Evolutionary conservation across 2,329 filamentous ascomycete species (phyloP).

Genomic region (Ambrosiella cleistominuta): DNA sequence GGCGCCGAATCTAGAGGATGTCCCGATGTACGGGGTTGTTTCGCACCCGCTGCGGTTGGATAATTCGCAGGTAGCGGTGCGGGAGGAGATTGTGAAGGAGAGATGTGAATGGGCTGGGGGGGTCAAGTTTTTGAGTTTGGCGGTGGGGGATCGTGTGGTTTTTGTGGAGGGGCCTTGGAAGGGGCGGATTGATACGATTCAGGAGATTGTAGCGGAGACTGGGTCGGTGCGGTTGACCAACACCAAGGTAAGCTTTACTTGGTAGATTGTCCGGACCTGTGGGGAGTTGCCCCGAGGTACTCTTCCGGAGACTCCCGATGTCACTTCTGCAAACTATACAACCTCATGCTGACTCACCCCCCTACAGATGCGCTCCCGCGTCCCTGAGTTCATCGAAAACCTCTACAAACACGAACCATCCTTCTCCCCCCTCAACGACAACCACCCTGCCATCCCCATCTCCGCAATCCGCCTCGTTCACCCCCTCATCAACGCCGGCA

Average conservation of each 20-base stretch:
- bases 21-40: constrained; percentile 41
- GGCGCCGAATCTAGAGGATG: constrained; percentile 59
- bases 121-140: constrained; percentile 41
- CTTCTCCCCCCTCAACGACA: constrained; percentile 19
- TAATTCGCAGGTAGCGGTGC: constrained; percentile 18
- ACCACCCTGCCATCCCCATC: constrained; percentile 44
- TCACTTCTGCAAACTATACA: background rate
- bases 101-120: constrained; percentile 39
- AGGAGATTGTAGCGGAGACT: constrained; percentile 32
- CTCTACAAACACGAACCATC: constrained; percentile 24
- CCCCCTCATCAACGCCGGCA: constrained; percentile 48
- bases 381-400: constrained; percentile 12
- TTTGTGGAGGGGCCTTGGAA: constrained; percentile 60
- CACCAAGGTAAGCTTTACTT: constrained; percentile 35
- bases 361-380: constrained; percentile 3
- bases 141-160: constrained; percentile 61
- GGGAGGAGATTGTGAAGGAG: constrained; percentile 22
- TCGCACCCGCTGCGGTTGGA: constrained; percentile 11
- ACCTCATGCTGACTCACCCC: background rate
- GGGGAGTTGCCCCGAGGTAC: background rate
- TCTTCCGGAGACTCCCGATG: background rate
- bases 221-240: constrained; percentile 45
- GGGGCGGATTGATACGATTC: constrained; percentile 67
- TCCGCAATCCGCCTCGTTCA: constrained; percentile 66
- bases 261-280: no score